A percentile compares a stretch with the other conserved stretches of the same genome.
These are phyloP conservation scores for Blastocladiella britannica DNA, from an alignment of 192 early-diverging fungal species.

Conservation along the genomic window DNA sequence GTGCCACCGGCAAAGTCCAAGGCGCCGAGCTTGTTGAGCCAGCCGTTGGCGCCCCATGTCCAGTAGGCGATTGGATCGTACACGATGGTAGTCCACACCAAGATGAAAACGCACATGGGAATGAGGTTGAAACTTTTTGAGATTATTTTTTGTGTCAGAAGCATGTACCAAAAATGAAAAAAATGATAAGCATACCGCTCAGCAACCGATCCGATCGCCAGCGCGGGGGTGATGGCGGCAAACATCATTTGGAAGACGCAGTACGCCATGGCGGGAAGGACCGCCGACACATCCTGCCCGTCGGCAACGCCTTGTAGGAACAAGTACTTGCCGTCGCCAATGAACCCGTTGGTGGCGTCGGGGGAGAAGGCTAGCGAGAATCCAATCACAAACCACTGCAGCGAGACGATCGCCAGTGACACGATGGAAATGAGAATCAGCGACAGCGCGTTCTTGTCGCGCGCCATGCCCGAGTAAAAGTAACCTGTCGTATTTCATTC, in stretches of 20 bases:
- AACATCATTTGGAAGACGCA: constrained; percentile 81
- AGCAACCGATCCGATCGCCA: constrained; percentile 75
- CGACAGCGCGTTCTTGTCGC: constrained; percentile 57
- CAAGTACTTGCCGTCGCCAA: constrained; percentile 60
- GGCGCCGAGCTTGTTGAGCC: constrained; percentile 57
- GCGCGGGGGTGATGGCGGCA: constrained; percentile 71
- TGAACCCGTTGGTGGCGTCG: constrained; percentile 34
- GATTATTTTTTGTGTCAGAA: too few species aligned
- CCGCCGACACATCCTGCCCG: constrained; percentile 24
- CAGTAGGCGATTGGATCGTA: constrained; percentile 91
- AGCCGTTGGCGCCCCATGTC: constrained; percentile 76
- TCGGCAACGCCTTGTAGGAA: constrained; percentile 41
- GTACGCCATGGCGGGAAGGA: constrained; percentile 57
- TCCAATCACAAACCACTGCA: constrained; percentile 11
- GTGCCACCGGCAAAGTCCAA: constrained; percentile 93
- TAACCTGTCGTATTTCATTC: too few species aligned
- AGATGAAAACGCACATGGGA: constrained; percentile 72
- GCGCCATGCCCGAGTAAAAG: constrained; percentile 57
- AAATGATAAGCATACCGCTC: constrained; percentile 54
- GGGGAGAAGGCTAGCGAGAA: too few species aligned
- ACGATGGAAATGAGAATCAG: constrained; percentile 50
- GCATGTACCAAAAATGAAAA: too few species aligned
- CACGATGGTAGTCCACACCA: constrained; percentile 80
- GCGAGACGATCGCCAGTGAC: constrained; percentile 43
- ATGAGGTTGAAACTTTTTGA: constrained; percentile 40